These are phyloP conservation scores for Aspergillus udagawae DNA, from an alignment of 2,329 filamentous ascomycete genomes.

Conservation along the genomic window DNA sequence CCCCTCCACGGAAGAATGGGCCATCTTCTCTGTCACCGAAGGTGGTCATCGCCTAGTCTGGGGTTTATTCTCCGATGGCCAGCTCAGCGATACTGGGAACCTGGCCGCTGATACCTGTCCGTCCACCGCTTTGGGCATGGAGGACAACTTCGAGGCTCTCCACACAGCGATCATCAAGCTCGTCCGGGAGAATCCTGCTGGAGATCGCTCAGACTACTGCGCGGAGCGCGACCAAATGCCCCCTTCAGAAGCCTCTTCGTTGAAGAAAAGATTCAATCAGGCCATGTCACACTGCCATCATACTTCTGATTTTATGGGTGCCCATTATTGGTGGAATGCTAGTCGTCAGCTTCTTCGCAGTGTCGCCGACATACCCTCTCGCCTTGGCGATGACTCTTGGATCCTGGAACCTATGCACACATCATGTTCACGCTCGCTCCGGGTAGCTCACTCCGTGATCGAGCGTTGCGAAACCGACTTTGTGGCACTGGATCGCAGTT, in stretches of 20 bases:
- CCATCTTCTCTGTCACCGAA: conserved; percentile 71
- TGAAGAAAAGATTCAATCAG: conserved; percentile 51
- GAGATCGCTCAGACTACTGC: conserved; percentile 47
- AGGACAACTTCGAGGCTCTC: conserved; percentile 76
- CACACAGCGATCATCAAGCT: conserved; percentile 76
- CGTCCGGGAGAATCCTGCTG: conserved; percentile 78
- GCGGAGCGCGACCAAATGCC: conserved; percentile 2
- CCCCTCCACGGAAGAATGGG: conserved; percentile 79
- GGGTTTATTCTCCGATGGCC: conserved; percentile 59
- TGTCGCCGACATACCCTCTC: conserved; percentile 51
- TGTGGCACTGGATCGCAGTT: conserved; percentile 76
- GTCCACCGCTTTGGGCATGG: conserved; percentile 53
- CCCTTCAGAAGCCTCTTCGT: conserved; percentile 15
- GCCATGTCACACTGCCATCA: conserved; percentile 73
- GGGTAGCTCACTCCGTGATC: conserved; percentile 30
- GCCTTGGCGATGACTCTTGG: conserved; percentile 62
- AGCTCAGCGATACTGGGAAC: conserved; percentile 59
- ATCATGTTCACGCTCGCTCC: conserved; percentile 43
- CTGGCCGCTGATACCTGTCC: conserved; percentile 45
- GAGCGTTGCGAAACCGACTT: conserved; percentile 46
- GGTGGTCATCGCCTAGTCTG: conserved; percentile 68
- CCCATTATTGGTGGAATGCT: conserved; percentile 81
- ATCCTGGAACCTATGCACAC: conserved; percentile 67
- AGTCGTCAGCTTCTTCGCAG: conserved; percentile 65
- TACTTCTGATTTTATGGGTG: conserved; percentile 76